Base-by-base conservation (phyloP, 768 basidiomycete genomes). In the Tulasnella sp. region DNA sequence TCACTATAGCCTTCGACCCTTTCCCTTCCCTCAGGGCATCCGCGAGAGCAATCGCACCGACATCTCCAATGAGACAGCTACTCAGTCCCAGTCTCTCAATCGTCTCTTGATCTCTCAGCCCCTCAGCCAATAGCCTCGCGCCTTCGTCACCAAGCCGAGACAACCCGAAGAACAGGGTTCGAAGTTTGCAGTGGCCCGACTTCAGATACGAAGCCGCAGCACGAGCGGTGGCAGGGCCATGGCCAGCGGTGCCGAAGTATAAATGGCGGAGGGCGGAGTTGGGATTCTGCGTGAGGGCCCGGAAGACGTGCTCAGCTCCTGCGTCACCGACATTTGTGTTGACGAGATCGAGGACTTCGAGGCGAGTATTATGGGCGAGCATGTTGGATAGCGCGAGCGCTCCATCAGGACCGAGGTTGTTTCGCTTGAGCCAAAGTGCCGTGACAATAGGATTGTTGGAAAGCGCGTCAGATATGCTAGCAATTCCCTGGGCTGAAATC, bases 341-440 rank as follows among this genome's bases (percentile, higher is more conserved):
- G 60, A 81, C 82, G 48, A 82, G 76, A 37, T 82, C 82, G 28
- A 82, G 81, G 20, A 80, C 79, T 54, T 81, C 60, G 18, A 82
- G 77, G n/a, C 78, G 75, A 1, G 72, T 79, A 44, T 82, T 82
- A 3, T 46, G 31, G 34, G 60, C 37, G 24, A 82, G 76, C 82
- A 81, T 81, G 31, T 24, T 28, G 34, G 81, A 72, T 24, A 82
- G 28, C 48, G 64, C 42, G 9, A n/a, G 31, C 11, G 76, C 81
- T 34, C 82, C 82, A 11, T 42, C 73, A n/a, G 82, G 76, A 14
- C 82, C 81, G 44, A 82, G 77, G n/a, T 78, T 78, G 69, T 82
- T 82, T 41, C 82, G 80, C 64, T 82, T 82, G 24, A 82, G 80
- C 82, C 82, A 82, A 37, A 82, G 80, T 22, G 82, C 82, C 14